phyloP scores from a whole-genome alignment of 768 basidiomycete genomes.

The Sutorius australiensis region DNA sequence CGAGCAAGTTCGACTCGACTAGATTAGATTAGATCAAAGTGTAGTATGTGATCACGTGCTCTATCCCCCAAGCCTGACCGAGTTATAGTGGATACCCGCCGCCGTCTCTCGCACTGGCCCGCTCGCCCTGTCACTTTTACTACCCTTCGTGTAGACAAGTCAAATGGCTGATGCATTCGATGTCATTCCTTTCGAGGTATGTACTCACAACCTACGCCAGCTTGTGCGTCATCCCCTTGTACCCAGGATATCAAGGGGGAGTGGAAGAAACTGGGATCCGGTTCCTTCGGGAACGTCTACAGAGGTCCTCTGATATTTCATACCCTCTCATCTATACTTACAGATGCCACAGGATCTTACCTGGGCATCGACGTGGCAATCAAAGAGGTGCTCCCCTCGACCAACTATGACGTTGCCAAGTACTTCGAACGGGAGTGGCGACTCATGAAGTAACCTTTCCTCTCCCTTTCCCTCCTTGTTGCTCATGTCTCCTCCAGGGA shows the following conservation, averaged over 20 bases:
- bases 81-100: slow-evolving; percentile 1
- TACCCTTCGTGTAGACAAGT: neutral
- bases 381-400: slow-evolving; percentile 92
- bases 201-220: slow-evolving; percentile 17
- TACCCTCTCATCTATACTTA: slow-evolving; percentile 1
- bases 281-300: slow-evolving; percentile 91
- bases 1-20: slow-evolving; percentile 13
- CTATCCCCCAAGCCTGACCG: slow-evolving; percentile 13
- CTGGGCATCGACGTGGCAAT: slow-evolving; percentile 96
- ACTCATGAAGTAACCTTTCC: slow-evolving; percentile 70
- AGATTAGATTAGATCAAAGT: slow-evolving; percentile 13
- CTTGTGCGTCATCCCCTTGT: neutral
- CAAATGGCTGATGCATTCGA: slow-evolving; percentile 71
- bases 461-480: neutral
- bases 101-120: slow-evolving; percentile 2
- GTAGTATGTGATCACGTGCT: slow-evolving; percentile 21
- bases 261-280: slow-evolving; percentile 89
- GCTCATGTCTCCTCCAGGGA: slow-evolving; percentile 42
- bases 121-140: neutral
- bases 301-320: slow-evolving; percentile 43
- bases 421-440: slow-evolving; percentile 99
- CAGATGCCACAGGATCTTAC: slow-evolving; percentile 60
- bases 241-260: slow-evolving; percentile 78
- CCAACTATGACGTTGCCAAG: slow-evolving; percentile 90
- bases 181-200: slow-evolving; percentile 81